These are phyloP conservation scores for Diphasiastrum complanatum DNA, from an alignment of 83 land plant genomes.

Conservation along the genomic window DNA sequence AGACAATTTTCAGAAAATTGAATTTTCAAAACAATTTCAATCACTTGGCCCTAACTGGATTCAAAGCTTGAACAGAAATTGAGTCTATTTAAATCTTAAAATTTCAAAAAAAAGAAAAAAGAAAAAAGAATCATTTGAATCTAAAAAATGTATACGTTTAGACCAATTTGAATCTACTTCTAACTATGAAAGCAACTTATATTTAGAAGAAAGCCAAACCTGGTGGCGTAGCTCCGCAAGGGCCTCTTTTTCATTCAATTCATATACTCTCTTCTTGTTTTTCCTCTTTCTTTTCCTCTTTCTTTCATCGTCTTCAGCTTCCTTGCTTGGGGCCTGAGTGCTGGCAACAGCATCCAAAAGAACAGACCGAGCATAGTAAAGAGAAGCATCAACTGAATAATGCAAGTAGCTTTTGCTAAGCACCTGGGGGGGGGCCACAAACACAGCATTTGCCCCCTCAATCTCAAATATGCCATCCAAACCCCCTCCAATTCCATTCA, in stretches of 20 bases:
- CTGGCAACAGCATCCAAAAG: neutral
- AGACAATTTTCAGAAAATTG: too few relatives aligned
- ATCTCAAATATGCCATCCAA: constrained; percentile 19
- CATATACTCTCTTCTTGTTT: constrained; percentile 7
- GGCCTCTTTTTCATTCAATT: constrained; percentile 28
- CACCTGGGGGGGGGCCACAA: constrained; percentile 26
- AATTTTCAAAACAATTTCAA: too few relatives aligned
- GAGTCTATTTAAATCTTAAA: too few relatives aligned
- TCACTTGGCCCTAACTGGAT: too few relatives aligned
- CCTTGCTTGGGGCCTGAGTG: neutral
- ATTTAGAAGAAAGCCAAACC: constrained; percentile 13
- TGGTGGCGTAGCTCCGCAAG: constrained; percentile 35
- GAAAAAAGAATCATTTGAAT: too few relatives aligned
- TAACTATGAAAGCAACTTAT: too few relatives aligned
- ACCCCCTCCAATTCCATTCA: too few relatives aligned
- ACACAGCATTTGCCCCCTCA: constrained; percentile 30
- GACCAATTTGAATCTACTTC: too few relatives aligned
- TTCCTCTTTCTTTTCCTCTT: constrained; percentile 7
- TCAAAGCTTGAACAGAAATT: too few relatives aligned
- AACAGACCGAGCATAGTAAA: constrained; percentile 27
- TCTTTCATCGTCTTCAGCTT: constrained; percentile 1
- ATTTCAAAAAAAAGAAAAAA: too few relatives aligned
- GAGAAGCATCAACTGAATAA: constrained; percentile 3
- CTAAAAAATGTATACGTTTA: too few relatives aligned
- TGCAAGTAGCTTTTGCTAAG: constrained; percentile 13